Percentiles rank a stretch among this genome's conserved stretches.
Evolutionary conservation across 1,284 basidiomycete genomes (phyloP).

Genomic region (Salmacisia buchloeana): DNA sequence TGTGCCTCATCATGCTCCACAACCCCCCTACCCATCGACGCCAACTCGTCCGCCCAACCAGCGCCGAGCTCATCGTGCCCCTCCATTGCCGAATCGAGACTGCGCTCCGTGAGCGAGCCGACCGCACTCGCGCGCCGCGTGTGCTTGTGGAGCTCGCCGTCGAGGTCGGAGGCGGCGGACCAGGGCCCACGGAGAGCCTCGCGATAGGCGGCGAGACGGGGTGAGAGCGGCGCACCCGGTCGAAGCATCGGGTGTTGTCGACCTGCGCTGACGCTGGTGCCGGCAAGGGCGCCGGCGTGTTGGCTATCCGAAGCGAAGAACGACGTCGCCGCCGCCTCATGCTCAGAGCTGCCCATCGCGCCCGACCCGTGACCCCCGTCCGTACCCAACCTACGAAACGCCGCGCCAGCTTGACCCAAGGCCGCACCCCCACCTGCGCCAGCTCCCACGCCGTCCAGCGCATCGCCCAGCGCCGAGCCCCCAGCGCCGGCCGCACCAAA

Average conservation of each 20-base stretch:
- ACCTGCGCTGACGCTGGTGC: background rate
- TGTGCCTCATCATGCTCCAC: background rate
- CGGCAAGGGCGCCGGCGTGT: background rate
- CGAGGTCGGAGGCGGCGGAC: background rate
- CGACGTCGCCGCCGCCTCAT: background rate
- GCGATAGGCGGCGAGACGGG: background rate
- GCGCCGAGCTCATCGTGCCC: no score
- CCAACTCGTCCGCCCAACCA: no score
- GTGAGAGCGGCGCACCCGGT: background rate
- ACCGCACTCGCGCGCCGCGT: background rate
- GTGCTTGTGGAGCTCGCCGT: background rate
- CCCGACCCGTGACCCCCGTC: background rate
- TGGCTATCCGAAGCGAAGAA: background rate
- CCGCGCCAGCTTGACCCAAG: background rate
- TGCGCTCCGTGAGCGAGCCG: background rate
- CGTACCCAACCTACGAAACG: background rate
- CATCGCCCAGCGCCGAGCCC: background rate
- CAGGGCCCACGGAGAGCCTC: background rate
- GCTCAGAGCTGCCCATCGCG: background rate
- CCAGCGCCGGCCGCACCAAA: no score
- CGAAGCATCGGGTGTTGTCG: background rate
- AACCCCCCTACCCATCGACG: background rate
- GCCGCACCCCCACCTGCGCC: background rate
- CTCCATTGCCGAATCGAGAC: background rate
- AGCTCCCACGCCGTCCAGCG: background rate